Percentiles rank a stretch among this genome's conserved stretches.
phyloP scores from a whole-genome alignment of 169 alveolate genomes.

The Perkinsus olseni region DNA sequence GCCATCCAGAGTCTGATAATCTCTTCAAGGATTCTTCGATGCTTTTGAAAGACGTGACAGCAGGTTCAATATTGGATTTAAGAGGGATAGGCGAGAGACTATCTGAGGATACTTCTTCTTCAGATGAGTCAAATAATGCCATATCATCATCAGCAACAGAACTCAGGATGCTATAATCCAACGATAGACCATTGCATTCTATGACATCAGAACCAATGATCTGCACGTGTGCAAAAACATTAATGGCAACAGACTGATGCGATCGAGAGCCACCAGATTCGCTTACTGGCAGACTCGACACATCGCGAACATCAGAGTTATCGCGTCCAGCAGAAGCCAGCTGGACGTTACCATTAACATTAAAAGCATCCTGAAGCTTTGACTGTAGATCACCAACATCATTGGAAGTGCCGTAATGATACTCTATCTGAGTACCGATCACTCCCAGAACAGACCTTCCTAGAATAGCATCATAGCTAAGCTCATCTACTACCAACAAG shows the following conservation, averaged over 20 bases:
- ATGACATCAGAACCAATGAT: not conserved
- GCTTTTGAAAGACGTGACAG: not conserved
- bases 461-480: not conserved
- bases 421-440: not conserved
- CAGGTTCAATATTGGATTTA: not conserved
- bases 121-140: not conserved
- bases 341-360: not conserved
- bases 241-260: not conserved
- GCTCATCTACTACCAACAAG: not conserved
- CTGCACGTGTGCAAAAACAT: not conserved
- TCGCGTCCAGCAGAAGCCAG: not conserved
- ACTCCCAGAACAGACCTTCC: not conserved
- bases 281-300: not conserved
- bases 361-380: not conserved
- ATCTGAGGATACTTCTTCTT: not conserved
- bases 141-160: not conserved
- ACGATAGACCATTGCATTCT: not conserved
- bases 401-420: not conserved
- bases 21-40: not conserved
- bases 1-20: not conserved
- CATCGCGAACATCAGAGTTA: not conserved
- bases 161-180: not conserved
- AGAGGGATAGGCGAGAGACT: not conserved
- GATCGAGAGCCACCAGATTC: not conserved
- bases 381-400: not conserved